phyloP scores from a whole-genome alignment of 495 filamentous ascomycete genomes.

The Aspergillus indologenus region DNA sequence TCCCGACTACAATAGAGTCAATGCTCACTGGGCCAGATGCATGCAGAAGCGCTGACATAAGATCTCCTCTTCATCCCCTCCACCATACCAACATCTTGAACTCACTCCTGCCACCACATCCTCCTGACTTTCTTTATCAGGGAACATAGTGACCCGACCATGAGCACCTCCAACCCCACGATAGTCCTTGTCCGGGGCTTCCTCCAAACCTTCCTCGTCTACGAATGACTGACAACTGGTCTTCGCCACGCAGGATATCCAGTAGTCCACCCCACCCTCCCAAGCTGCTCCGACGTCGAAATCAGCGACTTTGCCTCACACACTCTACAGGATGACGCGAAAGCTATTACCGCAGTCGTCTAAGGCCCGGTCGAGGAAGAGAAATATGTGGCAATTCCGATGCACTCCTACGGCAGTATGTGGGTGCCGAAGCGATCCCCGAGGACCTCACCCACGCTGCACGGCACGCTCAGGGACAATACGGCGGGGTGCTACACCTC shows the following conservation, averaged over 20 bases:
- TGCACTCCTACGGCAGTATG: constrained; percentile 13
- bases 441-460: neutral
- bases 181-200: constrained; percentile 10
- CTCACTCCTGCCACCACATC: no score
- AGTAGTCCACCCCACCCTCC: constrained; percentile 1
- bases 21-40: no score
- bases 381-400: constrained; percentile 1
- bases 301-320: constrained; percentile 4
- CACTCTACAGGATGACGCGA: constrained; percentile 1
- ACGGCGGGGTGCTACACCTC: constrained; percentile 4
- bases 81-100: no score
- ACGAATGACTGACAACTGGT: neutral
- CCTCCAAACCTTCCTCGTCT: constrained; percentile 10
- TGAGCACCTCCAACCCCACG: constrained; percentile 1
- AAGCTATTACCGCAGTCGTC: neutral
- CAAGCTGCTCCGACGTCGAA: constrained; percentile 10
- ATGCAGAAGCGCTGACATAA: no score
- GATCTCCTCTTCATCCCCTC: no score
- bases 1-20: no score
- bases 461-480: constrained; percentile 2
- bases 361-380: constrained; percentile 6
- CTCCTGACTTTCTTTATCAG: no score
- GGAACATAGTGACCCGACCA: no score
- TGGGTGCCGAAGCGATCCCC: constrained; percentile 9
- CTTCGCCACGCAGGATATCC: constrained; percentile 5